phyloP scores from a whole-genome alignment of 2,329 filamentous ascomycete species.

The Aspergillus sp. region DNA sequence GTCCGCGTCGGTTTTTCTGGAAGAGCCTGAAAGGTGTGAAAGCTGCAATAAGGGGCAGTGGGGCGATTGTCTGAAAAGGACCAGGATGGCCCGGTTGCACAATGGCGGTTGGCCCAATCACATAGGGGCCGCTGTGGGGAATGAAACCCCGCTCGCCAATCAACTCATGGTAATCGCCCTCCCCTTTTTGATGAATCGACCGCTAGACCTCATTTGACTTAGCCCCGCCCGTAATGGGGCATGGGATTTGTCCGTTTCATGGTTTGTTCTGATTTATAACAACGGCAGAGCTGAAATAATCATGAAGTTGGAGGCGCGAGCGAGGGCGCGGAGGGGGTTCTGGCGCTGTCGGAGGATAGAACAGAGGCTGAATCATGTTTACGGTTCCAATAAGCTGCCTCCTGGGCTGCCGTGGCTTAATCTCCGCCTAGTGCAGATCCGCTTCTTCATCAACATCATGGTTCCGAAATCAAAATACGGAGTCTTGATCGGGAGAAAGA shows the following conservation, averaged over 20 bases:
- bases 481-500: background rate
- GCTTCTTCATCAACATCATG: conserved; percentile 3
- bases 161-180: background rate
- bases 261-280: background rate
- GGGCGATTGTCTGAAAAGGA: conserved; percentile 8
- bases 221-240: conserved; percentile 1
- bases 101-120: conserved; percentile 4
- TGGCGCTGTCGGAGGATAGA: background rate
- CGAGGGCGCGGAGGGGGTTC: background rate
- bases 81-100: background rate
- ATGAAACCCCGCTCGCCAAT: conserved; percentile 9
- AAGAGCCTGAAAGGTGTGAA: conserved; percentile 4
- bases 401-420: conserved; percentile 9
- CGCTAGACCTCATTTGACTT: background rate
- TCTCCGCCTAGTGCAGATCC: conserved; percentile 15
- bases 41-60: conserved; percentile 16
- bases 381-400: background rate
- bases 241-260: background rate
- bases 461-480: background rate
- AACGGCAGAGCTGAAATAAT: background rate
- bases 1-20: conserved; percentile 15
- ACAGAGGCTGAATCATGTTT: background rate
- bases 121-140: conserved; percentile 11
- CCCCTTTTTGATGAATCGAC: conserved; percentile 17
- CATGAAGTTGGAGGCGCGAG: background rate